These are phyloP conservation scores for Nannizziopsis arthrosporioides DNA, from an alignment of 2,329 filamentous ascomycete species.

Conservation along the genomic window DNA sequence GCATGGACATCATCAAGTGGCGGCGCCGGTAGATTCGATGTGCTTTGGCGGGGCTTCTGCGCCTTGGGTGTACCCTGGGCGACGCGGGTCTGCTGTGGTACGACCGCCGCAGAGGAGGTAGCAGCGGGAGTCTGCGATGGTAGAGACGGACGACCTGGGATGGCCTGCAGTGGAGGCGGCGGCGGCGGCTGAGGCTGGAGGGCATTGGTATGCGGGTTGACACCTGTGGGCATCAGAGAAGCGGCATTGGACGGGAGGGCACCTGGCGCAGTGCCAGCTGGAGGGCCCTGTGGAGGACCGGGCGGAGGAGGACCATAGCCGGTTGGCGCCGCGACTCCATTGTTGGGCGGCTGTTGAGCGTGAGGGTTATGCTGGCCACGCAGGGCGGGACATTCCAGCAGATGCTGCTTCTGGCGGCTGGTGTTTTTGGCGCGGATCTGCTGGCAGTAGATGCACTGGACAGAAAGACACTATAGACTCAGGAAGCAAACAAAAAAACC, in stretches of 20 bases:
- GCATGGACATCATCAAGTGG: conserved; percentile 40
- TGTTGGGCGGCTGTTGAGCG: conserved; percentile 29
- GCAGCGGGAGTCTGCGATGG: conserved; percentile 28
- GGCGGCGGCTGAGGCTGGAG: conserved; percentile 35
- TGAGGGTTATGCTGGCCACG: conserved; percentile 37
- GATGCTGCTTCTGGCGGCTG: conserved; percentile 41
- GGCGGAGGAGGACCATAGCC: conserved; percentile 35
- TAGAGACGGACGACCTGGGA: conserved; percentile 32
- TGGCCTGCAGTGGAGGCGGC: conserved; percentile 30
- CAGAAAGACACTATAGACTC: conserved; percentile 37
- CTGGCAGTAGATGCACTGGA: conserved; percentile 44
- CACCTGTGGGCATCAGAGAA: conserved; percentile 35
- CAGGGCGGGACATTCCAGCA: conserved; percentile 40
- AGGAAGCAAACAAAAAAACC: too few species aligned
- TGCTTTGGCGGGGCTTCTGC: conserved; percentile 24
- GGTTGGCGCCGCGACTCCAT: conserved; percentile 32
- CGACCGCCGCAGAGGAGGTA: conserved; percentile 22
- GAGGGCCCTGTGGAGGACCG: conserved; percentile 22
- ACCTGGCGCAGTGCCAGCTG: conserved; percentile 22
- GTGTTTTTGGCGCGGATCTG: conserved; percentile 44
- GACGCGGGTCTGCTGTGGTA: conserved; percentile 21
- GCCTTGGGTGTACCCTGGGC: conserved; percentile 30
- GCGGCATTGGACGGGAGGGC: conserved; percentile 34
- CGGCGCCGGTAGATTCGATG: conserved; percentile 35
- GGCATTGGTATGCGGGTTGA: conserved; percentile 34